Evolutionary conservation across 768 basidiomycete genomes (phyloP), one percentile per base, ranked within the genome.

Genomic region (Pisolithus marmoratus): DNA sequence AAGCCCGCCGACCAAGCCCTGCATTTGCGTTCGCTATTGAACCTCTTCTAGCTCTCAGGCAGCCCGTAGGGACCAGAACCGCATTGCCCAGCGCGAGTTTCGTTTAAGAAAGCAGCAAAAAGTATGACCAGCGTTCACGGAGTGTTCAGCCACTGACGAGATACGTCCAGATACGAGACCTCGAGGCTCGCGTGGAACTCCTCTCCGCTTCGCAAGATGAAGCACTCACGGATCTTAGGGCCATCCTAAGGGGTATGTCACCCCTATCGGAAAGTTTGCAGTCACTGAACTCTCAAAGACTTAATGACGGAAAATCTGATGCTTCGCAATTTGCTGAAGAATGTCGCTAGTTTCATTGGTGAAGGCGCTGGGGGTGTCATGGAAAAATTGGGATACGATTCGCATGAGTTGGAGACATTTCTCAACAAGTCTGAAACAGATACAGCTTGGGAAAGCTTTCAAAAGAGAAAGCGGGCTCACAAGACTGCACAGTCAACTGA

Each of bases 111-210:
- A 96, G 65, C 94, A 95, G 62, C 93, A 94, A 57, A 77, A 86
- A 66, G 86, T 85, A 52, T 53, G 74, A 69, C 8, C 48, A 27
- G 43, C 42, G 27, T 38, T 41, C 41, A 9, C 15, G 17, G 36
- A 14, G 14, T 20, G 19, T 46, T 50, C 49, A 8, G 6, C 19
- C 19, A 29, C 36, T 41, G 19, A 47, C 50, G 55, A 42, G 43
- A 49, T 19, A 50, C 43, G 26, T 38, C 46, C 60, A 96, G 90
- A 94, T 96, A 68, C 89, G 93, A 20, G 94, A 96, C 70, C 82
- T 96, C 36, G 94, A 96, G 71, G 93, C 93, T 19, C 82, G 90
- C 42, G 91, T 96, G n/a, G 93, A 94, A 69, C 84, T 96, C 8
- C 78, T 96, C 17, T 95, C 93, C 5, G 92, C 90, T 19, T 90